Percentiles rank a stretch among this genome's conserved stretches.
These are phyloP conservation scores for Septoria petroselini DNA, from an alignment of 2,329 filamentous ascomycete species.

Conservation along the genomic window DNA sequence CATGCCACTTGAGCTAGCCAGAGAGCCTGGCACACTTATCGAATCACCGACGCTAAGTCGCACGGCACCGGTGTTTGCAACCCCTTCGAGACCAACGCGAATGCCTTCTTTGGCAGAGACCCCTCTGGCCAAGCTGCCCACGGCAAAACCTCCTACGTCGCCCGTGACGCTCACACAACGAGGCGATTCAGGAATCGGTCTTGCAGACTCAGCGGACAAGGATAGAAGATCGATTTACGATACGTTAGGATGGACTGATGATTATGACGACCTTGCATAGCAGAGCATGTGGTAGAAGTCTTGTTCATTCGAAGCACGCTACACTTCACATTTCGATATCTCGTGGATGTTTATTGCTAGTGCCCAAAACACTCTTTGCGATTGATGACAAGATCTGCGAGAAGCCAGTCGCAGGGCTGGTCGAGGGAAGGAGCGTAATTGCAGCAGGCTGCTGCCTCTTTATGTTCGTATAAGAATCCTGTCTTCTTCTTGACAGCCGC, in stretches of 20 bases:
- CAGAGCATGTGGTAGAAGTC: not conserved
- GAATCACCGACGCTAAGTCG: conserved; percentile 27
- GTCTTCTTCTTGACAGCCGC: too few species aligned
- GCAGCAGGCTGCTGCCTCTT: too few species aligned
- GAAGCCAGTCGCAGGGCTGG: too few species aligned
- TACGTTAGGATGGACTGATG: conserved; percentile 48
- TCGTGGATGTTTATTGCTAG: too few species aligned
- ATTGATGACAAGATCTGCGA: too few species aligned
- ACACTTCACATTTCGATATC: too few species aligned
- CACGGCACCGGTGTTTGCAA: conserved; percentile 17
- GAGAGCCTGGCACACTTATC: conserved; percentile 24
- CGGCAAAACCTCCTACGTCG: conserved; percentile 7
- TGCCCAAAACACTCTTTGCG: too few species aligned
- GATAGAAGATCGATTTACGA: conserved; percentile 38
- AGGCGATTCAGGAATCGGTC: conserved; percentile 14
- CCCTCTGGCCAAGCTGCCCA: conserved; percentile 2
- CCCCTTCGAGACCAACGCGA: conserved; percentile 19
- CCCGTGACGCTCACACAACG: not conserved
- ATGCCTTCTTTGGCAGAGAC: conserved; percentile 24
- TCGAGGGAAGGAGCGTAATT: too few species aligned
- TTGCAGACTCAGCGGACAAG: conserved; percentile 9
- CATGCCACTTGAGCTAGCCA: conserved; percentile 26
- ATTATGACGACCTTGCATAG: conserved; percentile 37
- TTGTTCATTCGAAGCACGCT: not conserved
- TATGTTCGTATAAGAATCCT: too few species aligned